Conservation (phyloP, 768 basidiomycete species). For the Lyophyllum atratum region DNA sequence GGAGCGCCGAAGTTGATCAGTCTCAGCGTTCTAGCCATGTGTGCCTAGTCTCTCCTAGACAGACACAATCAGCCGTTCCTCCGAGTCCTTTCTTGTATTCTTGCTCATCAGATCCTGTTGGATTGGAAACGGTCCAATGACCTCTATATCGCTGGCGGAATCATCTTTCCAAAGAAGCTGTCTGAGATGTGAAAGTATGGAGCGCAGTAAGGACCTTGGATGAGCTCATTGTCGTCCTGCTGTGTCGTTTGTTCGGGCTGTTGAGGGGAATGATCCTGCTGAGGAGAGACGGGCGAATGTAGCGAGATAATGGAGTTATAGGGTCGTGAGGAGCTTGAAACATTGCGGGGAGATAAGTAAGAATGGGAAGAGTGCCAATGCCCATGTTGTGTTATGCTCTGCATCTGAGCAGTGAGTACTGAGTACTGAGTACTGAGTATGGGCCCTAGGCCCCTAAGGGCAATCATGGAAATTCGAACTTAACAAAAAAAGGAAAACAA, state of each 20-base stretch:
- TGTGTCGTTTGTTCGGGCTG: constrained; percentile 10
- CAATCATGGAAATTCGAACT: background rate
- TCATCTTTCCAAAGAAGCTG: background rate
- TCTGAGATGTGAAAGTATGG: constrained; percentile 1
- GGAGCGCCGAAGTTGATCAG: background rate
- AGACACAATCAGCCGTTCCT: too few species aligned
- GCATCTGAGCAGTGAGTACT: background rate
- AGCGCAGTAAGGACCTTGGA: constrained; percentile 9
- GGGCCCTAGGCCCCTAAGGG: background rate
- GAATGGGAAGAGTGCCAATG: too few species aligned
- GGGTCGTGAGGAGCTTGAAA: constrained; percentile 8
- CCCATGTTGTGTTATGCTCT: too few species aligned
- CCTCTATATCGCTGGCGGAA: constrained; percentile 10
- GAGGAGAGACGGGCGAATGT: constrained; percentile 9
- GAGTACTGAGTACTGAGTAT: background rate
- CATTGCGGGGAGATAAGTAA: too few species aligned
- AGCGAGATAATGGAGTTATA: constrained; percentile 9
- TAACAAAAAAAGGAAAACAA: background rate
- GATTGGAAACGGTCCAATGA: constrained; percentile 9
- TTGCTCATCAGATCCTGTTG: background rate
- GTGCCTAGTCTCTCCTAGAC: too few species aligned
- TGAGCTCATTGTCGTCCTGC: background rate
- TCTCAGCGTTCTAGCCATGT: too few species aligned
- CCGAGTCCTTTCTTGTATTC: background rate
- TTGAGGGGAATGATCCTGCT: background rate